Conservation (phyloP, 192 early-diverging fungal species). For the Linnemannia exigua region DNA sequence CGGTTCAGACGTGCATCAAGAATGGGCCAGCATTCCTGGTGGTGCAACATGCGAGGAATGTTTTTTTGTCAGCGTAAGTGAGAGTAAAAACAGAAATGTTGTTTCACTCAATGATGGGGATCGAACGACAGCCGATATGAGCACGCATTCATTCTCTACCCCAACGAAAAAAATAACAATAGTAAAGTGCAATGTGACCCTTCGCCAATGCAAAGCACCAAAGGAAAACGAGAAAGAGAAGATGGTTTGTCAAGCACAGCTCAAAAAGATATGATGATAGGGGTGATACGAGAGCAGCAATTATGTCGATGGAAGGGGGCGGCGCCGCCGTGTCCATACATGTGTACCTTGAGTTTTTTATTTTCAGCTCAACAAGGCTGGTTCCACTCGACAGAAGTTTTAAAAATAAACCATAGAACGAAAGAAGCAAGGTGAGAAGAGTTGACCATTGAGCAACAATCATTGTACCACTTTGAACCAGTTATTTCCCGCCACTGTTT, state of each 20-base stretch:
- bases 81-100: too few species aligned
- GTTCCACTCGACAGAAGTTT: background rate
- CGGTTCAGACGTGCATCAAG: too few species aligned
- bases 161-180: too few species aligned
- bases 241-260: background rate
- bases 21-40: too few species aligned
- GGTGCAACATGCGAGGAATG: too few species aligned
- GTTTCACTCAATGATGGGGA: too few species aligned
- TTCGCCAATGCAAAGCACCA: background rate
- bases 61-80: too few species aligned
- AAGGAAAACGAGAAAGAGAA: background rate
- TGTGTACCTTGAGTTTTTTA: background rate
- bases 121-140: too few species aligned
- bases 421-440: too few species aligned
- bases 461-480: background rate
- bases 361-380: background rate
- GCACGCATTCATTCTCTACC: too few species aligned
- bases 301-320: background rate
- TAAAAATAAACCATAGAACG: background rate
- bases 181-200: background rate
- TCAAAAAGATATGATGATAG: background rate
- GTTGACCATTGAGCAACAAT: background rate
- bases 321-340: background rate
- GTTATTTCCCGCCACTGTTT: conserved; percentile 1
- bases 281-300: background rate